Evolutionary conservation across 2,329 filamentous ascomycete species (phyloP), one percentile per base, ranked within the genome.

Genomic region (Aphanoascus verrucosus): DNA sequence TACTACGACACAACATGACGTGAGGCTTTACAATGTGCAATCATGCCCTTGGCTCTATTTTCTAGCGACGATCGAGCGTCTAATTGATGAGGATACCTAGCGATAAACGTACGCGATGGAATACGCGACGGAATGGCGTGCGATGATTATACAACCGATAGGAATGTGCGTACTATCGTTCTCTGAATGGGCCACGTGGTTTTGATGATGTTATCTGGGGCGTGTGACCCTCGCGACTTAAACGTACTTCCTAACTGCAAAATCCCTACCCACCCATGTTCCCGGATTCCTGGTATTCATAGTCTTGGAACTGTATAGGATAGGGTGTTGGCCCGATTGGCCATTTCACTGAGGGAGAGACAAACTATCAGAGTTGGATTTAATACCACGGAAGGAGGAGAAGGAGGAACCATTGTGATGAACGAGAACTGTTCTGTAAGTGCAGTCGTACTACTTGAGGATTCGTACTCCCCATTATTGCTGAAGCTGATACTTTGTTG

Each of bases 291-390:
- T 48, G 38, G 50, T 53, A 53, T 55, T 64, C 53, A 59, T 56
- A 55, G 31, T 32, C 56, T 42, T 52, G 52, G 49, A 53, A 55
- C 49, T 41, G 45, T 53, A 58, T 57, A 74, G 72, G 71, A 73
- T 63, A 71, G 69, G 47, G 74, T 76, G 72, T 63, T 76, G 37
- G 67, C 70, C 41, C 69, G 70, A 45, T 62, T 76, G 38, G 72
- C 73, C 50, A 62, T 67, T 15, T 69, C 68, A 17, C 57, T 75
- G 34, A 65, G 72, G 55, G 64, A 69, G 40, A 65, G 71, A 51
- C 67, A 68, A 43, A 61, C 63, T 28, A 42, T 57, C 31, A 49
- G 53, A 20, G 37, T 56, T 48, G 54, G 45, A 8, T 56, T 63
- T 5, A 64, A 61, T 19, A 55, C 61, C 15, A 58, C 58, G 41